Evolutionary conservation across 805 yeast genomes (phyloP).

Genomic region (Candida lessepsii): DNA sequence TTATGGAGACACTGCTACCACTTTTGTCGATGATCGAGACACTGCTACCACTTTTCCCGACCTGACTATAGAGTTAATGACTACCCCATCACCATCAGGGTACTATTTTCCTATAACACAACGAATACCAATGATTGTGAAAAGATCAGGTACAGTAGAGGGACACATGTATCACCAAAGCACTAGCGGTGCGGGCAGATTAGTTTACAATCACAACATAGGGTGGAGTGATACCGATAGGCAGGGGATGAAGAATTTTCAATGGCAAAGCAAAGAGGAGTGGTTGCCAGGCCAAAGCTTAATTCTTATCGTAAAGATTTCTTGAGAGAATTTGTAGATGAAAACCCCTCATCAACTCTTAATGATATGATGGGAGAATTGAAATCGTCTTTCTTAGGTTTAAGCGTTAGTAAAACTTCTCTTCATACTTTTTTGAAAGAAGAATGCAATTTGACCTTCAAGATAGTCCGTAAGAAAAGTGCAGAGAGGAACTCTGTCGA

Average conservation of each 20-base stretch:
- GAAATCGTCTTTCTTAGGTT: slow-evolving; percentile 4
- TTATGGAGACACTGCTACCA: slow-evolving; percentile 3
- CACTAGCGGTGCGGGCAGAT: background rate
- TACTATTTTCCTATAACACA: background rate
- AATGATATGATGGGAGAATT: slow-evolving; percentile 9
- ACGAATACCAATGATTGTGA: slow-evolving; percentile 2
- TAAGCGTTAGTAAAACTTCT: slow-evolving; percentile 10
- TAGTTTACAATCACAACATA: background rate
- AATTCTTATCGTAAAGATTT: slow-evolving; percentile 2
- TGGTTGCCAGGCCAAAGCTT: slow-evolving; percentile 1
- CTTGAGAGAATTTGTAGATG: slow-evolving; percentile 7
- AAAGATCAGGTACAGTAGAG: slow-evolving; percentile 2
- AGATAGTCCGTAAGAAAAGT: slow-evolving; percentile 8
- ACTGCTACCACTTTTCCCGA: slow-evolving; percentile 4
- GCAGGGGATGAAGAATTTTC: background rate
- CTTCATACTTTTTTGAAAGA: slow-evolving; percentile 11
- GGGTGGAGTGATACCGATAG: background rate
- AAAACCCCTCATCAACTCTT: slow-evolving; percentile 12
- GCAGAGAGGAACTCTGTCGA: slow-evolving; percentile 10
- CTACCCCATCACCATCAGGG: slow-evolving; percentile 3
- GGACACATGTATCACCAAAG: background rate
- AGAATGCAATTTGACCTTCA: slow-evolving; percentile 8
- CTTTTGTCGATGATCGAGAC: background rate
- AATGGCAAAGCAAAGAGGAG: background rate
- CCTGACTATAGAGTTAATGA: slow-evolving; percentile 3